Percentiles rank a stretch among this genome's conserved stretches.
phyloP scores from a whole-genome alignment of 345 rosid genomes.

The Angophora floribunda region DNA sequence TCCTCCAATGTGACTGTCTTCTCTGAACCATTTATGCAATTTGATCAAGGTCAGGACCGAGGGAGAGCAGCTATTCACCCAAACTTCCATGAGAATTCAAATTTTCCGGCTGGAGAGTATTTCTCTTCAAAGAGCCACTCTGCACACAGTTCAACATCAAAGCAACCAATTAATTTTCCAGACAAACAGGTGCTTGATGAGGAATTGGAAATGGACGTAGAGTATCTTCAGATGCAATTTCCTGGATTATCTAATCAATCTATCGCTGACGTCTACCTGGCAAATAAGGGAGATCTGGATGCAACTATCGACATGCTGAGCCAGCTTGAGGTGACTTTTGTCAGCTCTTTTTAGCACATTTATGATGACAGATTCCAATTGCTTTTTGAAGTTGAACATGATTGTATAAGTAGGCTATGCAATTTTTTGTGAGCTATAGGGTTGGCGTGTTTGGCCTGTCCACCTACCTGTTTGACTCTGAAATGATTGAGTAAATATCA shows the following conservation, averaged over 20 bases:
- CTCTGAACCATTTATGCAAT: conserved; percentile 13
- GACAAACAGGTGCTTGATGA: conserved; percentile 46
- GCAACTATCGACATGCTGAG: conserved; percentile 75
- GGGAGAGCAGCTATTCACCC: conserved; percentile 11
- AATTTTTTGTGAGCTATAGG: not conserved
- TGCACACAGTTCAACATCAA: conserved; percentile 23
- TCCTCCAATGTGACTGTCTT: conserved; percentile 13
- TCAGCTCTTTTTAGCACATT: not conserved
- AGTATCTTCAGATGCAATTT: conserved; percentile 53
- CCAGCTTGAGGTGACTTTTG: conserved; percentile 66
- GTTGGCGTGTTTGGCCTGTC: not conserved
- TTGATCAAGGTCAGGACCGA: conserved; percentile 15
- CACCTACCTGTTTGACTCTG: not conserved
- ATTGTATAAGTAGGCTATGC: not conserved
- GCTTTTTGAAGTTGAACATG: not conserved
- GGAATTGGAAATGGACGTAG: conserved; percentile 62
- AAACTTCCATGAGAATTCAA: conserved; percentile 12
- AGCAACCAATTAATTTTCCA: conserved; percentile 4
- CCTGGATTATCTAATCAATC: conserved; percentile 68
- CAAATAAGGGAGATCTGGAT: conserved; percentile 64
- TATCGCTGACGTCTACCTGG: conserved; percentile 61
- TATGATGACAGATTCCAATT: not conserved
- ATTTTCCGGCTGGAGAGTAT: conserved; percentile 2
- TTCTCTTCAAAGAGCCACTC: conserved; percentile 14
- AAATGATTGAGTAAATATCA: not conserved